Conservation (phyloP, 805 yeast genomes). For the Metschnikowia proteae region DNA sequence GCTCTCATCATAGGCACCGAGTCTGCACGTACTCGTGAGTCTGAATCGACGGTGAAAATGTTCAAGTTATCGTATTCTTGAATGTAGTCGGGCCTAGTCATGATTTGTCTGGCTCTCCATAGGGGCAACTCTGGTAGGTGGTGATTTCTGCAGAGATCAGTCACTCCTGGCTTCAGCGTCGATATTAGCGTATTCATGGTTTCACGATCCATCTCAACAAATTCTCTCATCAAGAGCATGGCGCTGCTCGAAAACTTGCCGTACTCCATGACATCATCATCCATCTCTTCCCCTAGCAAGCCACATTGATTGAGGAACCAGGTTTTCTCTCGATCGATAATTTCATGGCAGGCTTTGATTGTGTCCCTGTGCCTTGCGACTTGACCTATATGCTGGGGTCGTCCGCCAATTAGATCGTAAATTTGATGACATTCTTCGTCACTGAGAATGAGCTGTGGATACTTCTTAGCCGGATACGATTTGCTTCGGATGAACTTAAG, state of each 20-base stretch:
- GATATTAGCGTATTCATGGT: constrained; percentile 26
- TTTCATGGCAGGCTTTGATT: constrained; percentile 58
- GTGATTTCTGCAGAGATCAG: constrained; percentile 37
- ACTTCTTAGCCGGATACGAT: constrained; percentile 28
- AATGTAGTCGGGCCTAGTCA: constrained; percentile 82
- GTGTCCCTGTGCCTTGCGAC: constrained; percentile 59
- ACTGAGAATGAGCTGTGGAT: constrained; percentile 33
- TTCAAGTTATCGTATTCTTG: constrained; percentile 71
- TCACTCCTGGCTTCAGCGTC: constrained; percentile 10
- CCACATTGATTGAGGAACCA: constrained; percentile 87
- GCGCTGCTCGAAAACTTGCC: constrained; percentile 76
- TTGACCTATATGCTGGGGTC: constrained; percentile 77
- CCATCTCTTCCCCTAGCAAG: constrained; percentile 71
- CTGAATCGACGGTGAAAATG: constrained; percentile 74
- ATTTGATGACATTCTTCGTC: constrained; percentile 47
- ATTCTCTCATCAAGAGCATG: constrained; percentile 64
- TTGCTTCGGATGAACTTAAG: constrained; percentile 47
- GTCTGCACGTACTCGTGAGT: constrained; percentile 72
- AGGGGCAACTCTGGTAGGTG: constrained; percentile 68
- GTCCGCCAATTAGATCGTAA: constrained; percentile 72
- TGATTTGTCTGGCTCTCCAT: constrained; percentile 80
- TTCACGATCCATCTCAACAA: constrained; percentile 63
- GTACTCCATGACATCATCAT: constrained; percentile 82
- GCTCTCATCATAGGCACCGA: constrained; percentile 89
- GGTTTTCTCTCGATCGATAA: constrained; percentile 76